A percentile compares a stretch with the other conserved stretches of the same genome.
Evolutionary conservation across 768 basidiomycete species (phyloP).

Genomic region (Pisolithus marmoratus): DNA sequence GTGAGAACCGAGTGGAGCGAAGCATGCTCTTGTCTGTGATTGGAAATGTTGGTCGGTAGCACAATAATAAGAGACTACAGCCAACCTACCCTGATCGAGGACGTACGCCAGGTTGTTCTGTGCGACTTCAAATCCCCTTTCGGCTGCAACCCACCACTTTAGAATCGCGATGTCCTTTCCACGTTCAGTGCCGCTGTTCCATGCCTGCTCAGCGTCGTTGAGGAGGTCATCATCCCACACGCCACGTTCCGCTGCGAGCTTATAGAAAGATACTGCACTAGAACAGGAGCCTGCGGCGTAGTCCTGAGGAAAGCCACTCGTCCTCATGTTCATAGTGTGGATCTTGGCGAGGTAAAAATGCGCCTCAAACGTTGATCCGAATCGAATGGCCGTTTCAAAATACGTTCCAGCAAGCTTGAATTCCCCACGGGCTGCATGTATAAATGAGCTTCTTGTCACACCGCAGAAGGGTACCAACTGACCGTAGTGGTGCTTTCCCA

Average conservation of each 20-base stretch:
- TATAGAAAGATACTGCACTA: constrained; percentile 89
- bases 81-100: constrained; percentile 76
- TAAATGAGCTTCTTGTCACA: constrained; percentile 3
- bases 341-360: constrained; percentile 91
- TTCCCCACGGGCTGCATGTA: constrained; percentile 59
- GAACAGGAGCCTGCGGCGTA: constrained; percentile 73
- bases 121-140: constrained; percentile 85
- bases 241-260: constrained; percentile 87
- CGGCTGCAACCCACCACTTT: constrained; percentile 93
- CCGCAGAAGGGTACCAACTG: constrained; percentile 10
- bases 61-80: constrained; percentile 22
- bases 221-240: constrained; percentile 80
- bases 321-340: constrained; percentile 52
- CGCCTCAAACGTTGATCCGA: constrained; percentile 90
- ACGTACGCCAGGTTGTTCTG: constrained; percentile 95
- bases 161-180: constrained; percentile 83
- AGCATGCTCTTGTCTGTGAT: constrained; percentile 62
- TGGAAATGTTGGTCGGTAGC: constrained; percentile 10
- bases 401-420: constrained; percentile 56
- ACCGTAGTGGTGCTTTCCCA: constrained; percentile 79
- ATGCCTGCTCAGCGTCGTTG: constrained; percentile 71
- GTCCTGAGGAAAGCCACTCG: constrained; percentile 37
- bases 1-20: constrained; percentile 61
- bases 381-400: constrained; percentile 80
- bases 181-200: constrained; percentile 63